Conservation (phyloP, 345 rosid species). For the Turnera subulata region DNA sequence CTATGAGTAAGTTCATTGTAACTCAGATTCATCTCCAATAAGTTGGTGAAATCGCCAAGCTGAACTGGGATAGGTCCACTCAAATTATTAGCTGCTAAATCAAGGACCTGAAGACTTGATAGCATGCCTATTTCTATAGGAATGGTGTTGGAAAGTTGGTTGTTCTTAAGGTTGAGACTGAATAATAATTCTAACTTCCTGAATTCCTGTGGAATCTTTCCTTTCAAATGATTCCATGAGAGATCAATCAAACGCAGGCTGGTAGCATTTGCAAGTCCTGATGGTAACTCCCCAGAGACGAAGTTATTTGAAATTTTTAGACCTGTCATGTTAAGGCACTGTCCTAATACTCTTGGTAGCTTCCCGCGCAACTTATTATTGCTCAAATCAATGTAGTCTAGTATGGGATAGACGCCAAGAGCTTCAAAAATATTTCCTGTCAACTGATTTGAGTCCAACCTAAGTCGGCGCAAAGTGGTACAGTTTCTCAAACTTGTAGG, state of each 20-base stretch:
- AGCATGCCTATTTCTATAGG: neutral
- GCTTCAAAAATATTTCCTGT: no score
- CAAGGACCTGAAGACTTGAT: neutral
- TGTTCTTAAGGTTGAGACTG: neutral
- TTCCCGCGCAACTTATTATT: neutral
- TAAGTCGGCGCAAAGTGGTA: no score
- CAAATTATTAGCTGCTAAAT: constrained; percentile 2
- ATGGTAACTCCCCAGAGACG: constrained; percentile 7
- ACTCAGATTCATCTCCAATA: constrained; percentile 7
- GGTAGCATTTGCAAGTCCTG: neutral
- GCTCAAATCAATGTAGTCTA: no score
- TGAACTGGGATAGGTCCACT: constrained; percentile 5
- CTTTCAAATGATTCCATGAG: constrained; percentile 2
- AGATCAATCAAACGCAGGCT: neutral
- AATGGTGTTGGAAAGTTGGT: neutral
- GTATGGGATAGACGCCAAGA: no score
- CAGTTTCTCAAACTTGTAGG: no score
- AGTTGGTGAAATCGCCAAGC: constrained; percentile 3
- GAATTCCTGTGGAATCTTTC: neutral
- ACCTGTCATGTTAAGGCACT: neutral
- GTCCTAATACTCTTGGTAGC: neutral
- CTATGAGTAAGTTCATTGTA: neutral
- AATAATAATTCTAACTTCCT: neutral
- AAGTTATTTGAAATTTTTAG: constrained; percentile 2
- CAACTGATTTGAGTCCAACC: no score